Percentiles rank a stretch among this genome's conserved stretches.
These are phyloP conservation scores for Plasmodium berghei DNA, from an alignment of 169 alveolate genomes.

Conservation along the genomic window DNA sequence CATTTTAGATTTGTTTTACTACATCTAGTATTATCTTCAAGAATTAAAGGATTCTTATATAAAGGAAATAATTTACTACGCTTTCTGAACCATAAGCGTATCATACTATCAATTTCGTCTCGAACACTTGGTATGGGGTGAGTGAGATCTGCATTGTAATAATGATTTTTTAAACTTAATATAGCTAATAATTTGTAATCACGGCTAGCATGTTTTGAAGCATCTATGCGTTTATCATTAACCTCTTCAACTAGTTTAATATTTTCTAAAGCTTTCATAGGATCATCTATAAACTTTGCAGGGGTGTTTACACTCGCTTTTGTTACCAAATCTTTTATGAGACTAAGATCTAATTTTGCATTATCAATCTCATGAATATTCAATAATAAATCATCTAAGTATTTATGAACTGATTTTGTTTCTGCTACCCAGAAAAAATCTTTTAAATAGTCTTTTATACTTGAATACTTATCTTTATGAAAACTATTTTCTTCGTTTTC, in stretches of 20 bases:
- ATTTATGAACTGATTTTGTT: conserved; percentile 1
- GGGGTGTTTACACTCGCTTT: neutral
- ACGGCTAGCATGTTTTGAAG: conserved; percentile 11
- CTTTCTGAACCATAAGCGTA: conserved; percentile 30
- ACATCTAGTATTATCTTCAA: conserved; percentile 1
- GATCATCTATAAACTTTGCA: conserved; percentile 12
- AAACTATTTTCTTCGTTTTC: conserved; percentile 11
- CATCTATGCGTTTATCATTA: neutral
- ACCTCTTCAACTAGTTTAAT: neutral
- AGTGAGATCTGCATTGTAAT: conserved; percentile 58
- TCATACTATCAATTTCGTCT: conserved; percentile 1
- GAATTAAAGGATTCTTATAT: neutral
- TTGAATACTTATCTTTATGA: neutral
- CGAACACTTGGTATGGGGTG: conserved; percentile 11
- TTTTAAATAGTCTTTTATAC: neutral
- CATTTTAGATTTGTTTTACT: conserved; percentile 11
- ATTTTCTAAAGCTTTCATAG: neutral
- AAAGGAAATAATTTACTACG: conserved; percentile 47
- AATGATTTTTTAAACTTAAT: conserved; percentile 14
- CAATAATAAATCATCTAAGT: neutral
- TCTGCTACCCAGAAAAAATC: conserved; percentile 15
- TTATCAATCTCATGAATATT: conserved; percentile 1
- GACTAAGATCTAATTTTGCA: neutral
- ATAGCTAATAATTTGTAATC: conserved; percentile 33
- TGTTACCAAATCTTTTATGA: neutral